Conservation (phyloP, 2,329 filamentous ascomycete species). For the Truncatella angustata region DNA sequence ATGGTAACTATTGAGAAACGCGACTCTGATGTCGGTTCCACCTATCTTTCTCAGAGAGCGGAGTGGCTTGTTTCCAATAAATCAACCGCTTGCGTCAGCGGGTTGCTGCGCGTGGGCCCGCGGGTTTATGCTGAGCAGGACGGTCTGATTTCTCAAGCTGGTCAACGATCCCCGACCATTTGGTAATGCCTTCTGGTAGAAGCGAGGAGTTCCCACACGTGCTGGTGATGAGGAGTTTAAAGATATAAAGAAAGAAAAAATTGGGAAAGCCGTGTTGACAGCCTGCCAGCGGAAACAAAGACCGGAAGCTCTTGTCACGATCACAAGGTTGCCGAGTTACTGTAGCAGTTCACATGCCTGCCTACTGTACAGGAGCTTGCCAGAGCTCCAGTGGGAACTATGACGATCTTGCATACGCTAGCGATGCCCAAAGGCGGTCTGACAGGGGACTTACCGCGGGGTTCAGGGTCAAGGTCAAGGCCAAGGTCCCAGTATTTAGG, state of each 20-base stretch:
- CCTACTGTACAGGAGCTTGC: not conserved
- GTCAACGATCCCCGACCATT: too few relatives aligned
- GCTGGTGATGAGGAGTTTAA: too few relatives aligned
- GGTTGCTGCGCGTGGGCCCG: not conserved
- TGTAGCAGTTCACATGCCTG: constrained; percentile 1
- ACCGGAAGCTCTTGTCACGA: too few relatives aligned
- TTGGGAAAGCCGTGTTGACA: too few relatives aligned
- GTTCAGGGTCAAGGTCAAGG: too few relatives aligned
- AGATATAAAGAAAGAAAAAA: too few relatives aligned
- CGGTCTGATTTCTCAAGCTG: too few relatives aligned
- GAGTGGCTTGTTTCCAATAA: constrained; percentile 1
- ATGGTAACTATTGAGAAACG: not conserved
- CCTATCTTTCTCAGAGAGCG: not conserved
- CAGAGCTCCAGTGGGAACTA: not conserved
- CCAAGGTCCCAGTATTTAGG: not conserved
- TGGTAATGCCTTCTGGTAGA: too few relatives aligned
- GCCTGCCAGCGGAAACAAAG: too few relatives aligned
- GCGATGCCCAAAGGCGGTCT: not conserved
- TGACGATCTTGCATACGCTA: not conserved
- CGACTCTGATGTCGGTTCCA: not conserved
- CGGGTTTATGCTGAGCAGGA: not conserved
- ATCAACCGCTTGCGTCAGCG: constrained; percentile 7
- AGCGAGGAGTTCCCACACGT: too few relatives aligned
- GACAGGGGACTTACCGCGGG: too few relatives aligned
- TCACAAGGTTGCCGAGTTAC: too few relatives aligned